Evolutionary conservation across 345 rosid genomes (phyloP).

Genomic region (Populus tremula): DNA sequence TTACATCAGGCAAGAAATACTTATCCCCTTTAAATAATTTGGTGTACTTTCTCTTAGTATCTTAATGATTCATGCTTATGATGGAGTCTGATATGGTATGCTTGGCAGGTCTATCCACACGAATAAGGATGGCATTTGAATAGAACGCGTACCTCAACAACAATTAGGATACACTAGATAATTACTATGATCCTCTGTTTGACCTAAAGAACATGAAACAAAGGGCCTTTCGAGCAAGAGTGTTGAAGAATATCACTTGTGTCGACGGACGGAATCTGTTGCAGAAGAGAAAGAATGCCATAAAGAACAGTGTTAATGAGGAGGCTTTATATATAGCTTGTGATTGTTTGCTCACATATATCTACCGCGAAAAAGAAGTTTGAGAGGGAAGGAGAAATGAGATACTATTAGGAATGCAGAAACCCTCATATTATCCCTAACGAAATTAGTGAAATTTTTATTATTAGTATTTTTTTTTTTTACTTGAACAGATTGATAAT

Average conservation of each 20-base stretch:
- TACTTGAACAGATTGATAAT: neutral
- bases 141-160: neutral
- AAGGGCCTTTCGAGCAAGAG: neutral
- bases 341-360: neutral
- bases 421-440: neutral
- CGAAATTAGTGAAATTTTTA: neutral
- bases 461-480: neutral
- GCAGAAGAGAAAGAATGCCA: neutral
- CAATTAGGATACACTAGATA: neutral
- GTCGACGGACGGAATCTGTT: no score
- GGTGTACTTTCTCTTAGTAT: no score
- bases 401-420: neutral
- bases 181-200: neutral
- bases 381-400: neutral
- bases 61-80: neutral
- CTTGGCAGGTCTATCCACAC: constrained; percentile 33
- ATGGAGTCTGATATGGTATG: constrained; percentile 6
- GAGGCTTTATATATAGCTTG: neutral
- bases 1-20: constrained; percentile 25
- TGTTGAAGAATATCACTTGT: neutral
- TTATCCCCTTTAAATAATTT: neutral
- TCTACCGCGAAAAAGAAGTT: neutral
- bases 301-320: neutral
- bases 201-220: neutral
- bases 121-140: neutral